Conservation (phyloP, 768 basidiomycete genomes). For the Lactifluus volemus region DNA sequence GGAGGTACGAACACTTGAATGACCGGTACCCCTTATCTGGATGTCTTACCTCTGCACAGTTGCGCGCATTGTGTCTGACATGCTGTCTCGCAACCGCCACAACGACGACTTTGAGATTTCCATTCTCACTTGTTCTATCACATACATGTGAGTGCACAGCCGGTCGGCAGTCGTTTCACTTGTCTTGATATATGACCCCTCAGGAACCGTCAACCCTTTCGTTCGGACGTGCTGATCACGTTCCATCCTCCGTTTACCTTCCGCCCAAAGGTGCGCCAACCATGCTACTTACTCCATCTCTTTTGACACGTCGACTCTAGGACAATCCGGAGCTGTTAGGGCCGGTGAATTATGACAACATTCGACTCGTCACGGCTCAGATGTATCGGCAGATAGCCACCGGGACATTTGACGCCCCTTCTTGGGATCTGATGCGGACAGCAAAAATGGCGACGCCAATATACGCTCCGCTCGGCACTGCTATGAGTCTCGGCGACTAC, state of each 20-base stretch:
- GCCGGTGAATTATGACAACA: conserved; percentile 53
- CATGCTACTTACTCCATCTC: background rate
- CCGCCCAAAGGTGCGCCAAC: conserved; percentile 42
- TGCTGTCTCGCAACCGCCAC: conserved; percentile 58
- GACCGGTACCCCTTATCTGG: background rate
- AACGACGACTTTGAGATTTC: conserved; percentile 64
- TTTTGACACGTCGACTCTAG: conserved; percentile 29
- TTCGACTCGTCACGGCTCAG: conserved; percentile 50
- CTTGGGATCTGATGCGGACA: conserved; percentile 68
- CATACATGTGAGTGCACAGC: conserved; percentile 57
- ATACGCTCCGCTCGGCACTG: conserved; percentile 80
- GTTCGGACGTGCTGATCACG: conserved; percentile 80
- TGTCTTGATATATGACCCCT: conserved; percentile 4
- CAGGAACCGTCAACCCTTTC: conserved; percentile 80
- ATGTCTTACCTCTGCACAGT: conserved; percentile 33
- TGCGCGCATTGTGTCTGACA: conserved; percentile 72
- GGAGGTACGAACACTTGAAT: conserved; percentile 44
- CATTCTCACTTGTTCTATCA: conserved; percentile 70
- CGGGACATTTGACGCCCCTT: conserved; percentile 77
- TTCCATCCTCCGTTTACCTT: conserved; percentile 67
- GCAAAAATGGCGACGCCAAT: conserved; percentile 72
- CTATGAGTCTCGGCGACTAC: conserved; percentile 77
- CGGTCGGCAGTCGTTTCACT: background rate
- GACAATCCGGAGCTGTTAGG: conserved; percentile 62
- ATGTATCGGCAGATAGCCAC: conserved; percentile 64